These are phyloP conservation scores for Colletotrichum tanaceti DNA, from an alignment of 2,329 filamentous ascomycete species.

Conservation along the genomic window DNA sequence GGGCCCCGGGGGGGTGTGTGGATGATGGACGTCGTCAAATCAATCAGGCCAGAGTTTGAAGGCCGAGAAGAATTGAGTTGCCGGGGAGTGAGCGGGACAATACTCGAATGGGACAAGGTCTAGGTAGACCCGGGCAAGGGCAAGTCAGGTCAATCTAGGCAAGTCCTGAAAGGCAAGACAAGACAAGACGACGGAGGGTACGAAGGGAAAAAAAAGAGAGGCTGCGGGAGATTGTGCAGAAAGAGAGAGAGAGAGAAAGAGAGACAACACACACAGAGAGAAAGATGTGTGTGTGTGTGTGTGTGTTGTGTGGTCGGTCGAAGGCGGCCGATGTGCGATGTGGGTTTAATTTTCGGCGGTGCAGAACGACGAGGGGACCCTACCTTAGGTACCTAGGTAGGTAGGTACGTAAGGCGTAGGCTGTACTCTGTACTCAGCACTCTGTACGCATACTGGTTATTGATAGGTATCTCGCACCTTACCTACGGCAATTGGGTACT, in stretches of 20 bases:
- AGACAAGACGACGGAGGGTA: slow-evolving; percentile 3
- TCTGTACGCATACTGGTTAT: too few species aligned
- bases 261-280: neutral
- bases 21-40: slow-evolving; percentile 20
- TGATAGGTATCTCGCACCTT: neutral
- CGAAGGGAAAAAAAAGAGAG: neutral
- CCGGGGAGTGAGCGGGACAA: neutral
- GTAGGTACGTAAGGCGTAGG: neutral
- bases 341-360: slow-evolving; percentile 29
- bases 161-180: neutral
- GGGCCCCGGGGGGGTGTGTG: slow-evolving; percentile 13
- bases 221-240: neutral
- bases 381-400: too few species aligned
- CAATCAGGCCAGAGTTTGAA: slow-evolving; percentile 23
- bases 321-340: slow-evolving; percentile 27
- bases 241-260: too few species aligned
- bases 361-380: slow-evolving; percentile 1
- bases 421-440: too few species aligned
- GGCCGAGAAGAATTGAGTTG: neutral
- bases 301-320: slow-evolving; percentile 41
- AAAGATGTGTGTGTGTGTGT: slow-evolving; percentile 51
- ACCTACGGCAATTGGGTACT: neutral
- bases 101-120: slow-evolving; percentile 7
- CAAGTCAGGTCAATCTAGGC: slow-evolving; percentile 4
- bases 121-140: neutral